Base-by-base conservation (phyloP, 306 rosid species). In the Casuarina equisetifolia region DNA sequence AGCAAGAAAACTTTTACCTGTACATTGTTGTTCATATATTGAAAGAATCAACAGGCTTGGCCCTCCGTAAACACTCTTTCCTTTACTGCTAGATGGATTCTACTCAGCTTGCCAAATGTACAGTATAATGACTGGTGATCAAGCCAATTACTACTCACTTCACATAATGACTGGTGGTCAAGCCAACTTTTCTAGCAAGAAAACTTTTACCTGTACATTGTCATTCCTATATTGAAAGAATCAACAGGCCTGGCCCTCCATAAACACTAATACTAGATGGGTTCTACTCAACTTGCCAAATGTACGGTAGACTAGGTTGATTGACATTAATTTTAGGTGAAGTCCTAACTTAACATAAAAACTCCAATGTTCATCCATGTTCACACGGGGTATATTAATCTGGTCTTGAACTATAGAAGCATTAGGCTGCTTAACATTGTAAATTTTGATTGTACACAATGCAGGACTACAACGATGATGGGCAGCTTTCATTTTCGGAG, bases 401-500 rank as follows among this genome's bases (percentile, higher is more conserved):
- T 39, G 71, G 25, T 15, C 71, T 42, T 10, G 71, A 66, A 38
- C 5, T 66, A 66, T 66, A 16, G 48, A 42, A 17, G 49, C 71
- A 16, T 13, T 4, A 13, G 25, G 71, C 48, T 66, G 71, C 32
- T 2, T 68, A 49, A 45, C 77, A 45, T 78, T 74, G 73, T 25
- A 74, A 66, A 11, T 25, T 68, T 46, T 83, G 80, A 75, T 53
- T 66, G 63, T 78, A 70, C 66, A 81, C 62, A 75, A 0, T 71
- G 57, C 93, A 95, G 98, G 98, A 92, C 87, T 89, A 86, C 83
- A 89, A 95, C 87, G 91, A 80, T 85, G 97, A 95, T 85, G 98
- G 97, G 49, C 79, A 59, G 82, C 97, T 95, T 75, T 95, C 98
- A 38, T 86, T 86, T 61, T 43, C 93, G 71, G 97, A 95, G 80